Evolutionary conservation across 345 rosid species (phyloP).

Genomic region (Excoecaria cochinchinensis): DNA sequence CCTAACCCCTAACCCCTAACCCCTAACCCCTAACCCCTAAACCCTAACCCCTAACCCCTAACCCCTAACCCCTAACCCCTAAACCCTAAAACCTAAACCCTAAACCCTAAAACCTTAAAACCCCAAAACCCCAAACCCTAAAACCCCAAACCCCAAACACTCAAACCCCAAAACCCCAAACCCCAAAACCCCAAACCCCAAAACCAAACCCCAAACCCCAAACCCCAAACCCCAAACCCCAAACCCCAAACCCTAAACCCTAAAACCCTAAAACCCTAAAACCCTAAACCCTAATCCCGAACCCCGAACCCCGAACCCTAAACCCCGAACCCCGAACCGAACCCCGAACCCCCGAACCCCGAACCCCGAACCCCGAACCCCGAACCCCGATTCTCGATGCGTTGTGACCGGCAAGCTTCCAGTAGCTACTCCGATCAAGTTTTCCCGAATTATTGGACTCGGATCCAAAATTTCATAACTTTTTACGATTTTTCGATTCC

Average conservation of each 20-base stretch:
- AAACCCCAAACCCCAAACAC: slow-evolving; percentile 15
- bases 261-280: slow-evolving; percentile 16
- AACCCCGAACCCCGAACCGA: slow-evolving; percentile 27
- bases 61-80: slow-evolving; percentile 2
- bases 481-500: no score
- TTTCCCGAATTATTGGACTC: no score
- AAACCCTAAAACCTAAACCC: slow-evolving; percentile 11
- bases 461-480: no score
- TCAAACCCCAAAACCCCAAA: slow-evolving; percentile 12
- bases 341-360: slow-evolving; percentile 30
- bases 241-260: slow-evolving; percentile 19
- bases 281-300: slow-evolving; percentile 7
- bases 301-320: slow-evolving; percentile 24
- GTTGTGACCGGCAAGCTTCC: no score
- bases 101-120: slow-evolving; percentile 18
- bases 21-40: not conserved
- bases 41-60: slow-evolving; percentile 1
- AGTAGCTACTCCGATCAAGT: no score
- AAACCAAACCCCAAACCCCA: slow-evolving; percentile 1
- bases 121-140: slow-evolving; percentile 18
- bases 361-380: slow-evolving; percentile 28
- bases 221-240: slow-evolving; percentile 13
- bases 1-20: not conserved
- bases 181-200: not conserved
- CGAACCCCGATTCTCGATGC: slow-evolving; percentile 18